phyloP scores from a whole-genome alignment of 73 alveolate genomes.

The Effrenium voratum region DNA sequence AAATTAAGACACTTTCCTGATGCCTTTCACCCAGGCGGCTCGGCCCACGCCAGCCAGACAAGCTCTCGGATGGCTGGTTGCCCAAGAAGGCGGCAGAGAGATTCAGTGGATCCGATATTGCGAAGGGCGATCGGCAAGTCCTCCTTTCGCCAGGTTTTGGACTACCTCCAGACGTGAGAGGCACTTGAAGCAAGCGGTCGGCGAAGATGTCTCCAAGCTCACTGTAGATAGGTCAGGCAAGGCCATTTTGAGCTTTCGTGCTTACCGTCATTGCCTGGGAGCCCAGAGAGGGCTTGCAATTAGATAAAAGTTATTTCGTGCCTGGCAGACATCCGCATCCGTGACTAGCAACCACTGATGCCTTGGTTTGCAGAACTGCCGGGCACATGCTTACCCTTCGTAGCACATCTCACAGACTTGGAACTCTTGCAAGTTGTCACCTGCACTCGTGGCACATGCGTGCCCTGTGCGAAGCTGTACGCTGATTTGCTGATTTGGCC shows the following conservation, averaged over 20 bases:
- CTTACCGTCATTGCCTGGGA: not conserved
- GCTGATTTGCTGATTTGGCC: not conserved
- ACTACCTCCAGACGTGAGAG: conserved; percentile 25
- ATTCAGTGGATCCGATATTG: not conserved
- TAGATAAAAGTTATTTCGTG: no score
- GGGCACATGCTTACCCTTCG: no score
- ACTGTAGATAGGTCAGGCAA: conserved; percentile 47
- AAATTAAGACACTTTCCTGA: not conserved
- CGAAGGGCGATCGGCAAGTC: no score
- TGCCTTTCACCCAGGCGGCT: not conserved
- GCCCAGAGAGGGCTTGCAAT: no score
- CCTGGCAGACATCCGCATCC: no score
- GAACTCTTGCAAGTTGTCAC: no score
- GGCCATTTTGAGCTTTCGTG: not conserved
- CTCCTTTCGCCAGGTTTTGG: conserved; percentile 24
- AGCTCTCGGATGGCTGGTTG: conserved; percentile 90
- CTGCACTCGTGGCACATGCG: not conserved
- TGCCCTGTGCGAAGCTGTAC: not conserved
- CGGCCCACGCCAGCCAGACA: not conserved
- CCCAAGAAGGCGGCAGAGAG: conserved; percentile 53
- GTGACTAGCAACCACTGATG: no score
- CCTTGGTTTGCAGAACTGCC: no score
- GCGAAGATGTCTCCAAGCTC: conserved; percentile 19
- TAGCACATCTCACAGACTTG: no score
- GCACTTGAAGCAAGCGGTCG: not conserved